A percentile compares a stretch with the other conserved stretches of the same genome.
phyloP scores from a whole-genome alignment of 345 rosid species.

The Anastatica hierochuntica region DNA sequence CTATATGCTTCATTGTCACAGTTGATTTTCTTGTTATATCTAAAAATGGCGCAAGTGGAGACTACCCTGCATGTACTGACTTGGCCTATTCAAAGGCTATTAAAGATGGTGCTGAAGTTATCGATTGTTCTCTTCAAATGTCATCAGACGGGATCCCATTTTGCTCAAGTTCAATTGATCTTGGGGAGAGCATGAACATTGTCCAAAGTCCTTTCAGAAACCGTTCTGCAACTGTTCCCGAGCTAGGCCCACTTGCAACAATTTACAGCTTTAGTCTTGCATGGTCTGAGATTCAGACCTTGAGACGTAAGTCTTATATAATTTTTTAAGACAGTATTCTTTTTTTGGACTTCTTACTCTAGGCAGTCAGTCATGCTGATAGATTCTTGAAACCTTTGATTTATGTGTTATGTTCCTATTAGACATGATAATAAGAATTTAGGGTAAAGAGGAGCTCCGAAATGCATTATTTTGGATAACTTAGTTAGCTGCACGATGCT shows the following conservation, averaged over 20 bases:
- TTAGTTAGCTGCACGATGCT: no score
- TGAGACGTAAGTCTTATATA: conserved; percentile 45
- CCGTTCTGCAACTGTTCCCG: conserved; percentile 33
- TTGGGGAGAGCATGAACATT: conserved; percentile 36
- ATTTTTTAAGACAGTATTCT: background rate
- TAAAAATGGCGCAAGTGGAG: conserved; percentile 84
- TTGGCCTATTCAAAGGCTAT: conserved; percentile 68
- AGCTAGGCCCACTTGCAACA: conserved; percentile 26
- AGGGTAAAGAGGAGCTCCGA: background rate
- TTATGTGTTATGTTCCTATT: background rate
- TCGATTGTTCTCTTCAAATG: conserved; percentile 83
- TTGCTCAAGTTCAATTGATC: conserved; percentile 58
- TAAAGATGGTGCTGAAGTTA: conserved; percentile 56
- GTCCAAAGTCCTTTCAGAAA: conserved; percentile 34
- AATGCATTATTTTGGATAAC: no score
- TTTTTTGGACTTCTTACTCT: background rate
- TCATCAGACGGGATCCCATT: conserved; percentile 62
- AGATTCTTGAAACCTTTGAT: background rate
- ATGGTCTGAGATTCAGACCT: conserved; percentile 53
- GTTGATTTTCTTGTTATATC: conserved; percentile 51
- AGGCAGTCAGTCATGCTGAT: background rate
- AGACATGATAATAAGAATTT: background rate
- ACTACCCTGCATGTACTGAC: conserved; percentile 78
- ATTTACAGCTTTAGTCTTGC: conserved; percentile 56
- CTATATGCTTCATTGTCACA: conserved; percentile 26